phyloP scores from a whole-genome alignment of 257 asterid genomes.

The Solanum okadae region DNA sequence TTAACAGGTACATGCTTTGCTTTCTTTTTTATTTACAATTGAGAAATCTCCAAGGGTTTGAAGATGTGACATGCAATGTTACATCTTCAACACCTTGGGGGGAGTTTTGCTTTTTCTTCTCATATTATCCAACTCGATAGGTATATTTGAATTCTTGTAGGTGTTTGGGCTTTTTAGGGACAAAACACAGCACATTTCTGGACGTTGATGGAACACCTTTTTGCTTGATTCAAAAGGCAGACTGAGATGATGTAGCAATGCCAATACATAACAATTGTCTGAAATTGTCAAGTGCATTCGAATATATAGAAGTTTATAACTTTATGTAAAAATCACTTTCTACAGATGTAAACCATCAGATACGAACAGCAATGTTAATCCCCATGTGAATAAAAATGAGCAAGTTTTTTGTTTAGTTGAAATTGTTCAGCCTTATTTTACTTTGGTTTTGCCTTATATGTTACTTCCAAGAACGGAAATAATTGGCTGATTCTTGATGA shows the following conservation, averaged over 20 bases:
- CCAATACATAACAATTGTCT: not conserved
- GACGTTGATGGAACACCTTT: not conserved
- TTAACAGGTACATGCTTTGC: constrained; percentile 9
- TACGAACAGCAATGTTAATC: not conserved
- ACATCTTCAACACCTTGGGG: not conserved
- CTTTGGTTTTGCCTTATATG: not conserved
- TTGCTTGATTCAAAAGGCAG: not conserved
- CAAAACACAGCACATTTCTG: not conserved
- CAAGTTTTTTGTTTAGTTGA: not conserved
- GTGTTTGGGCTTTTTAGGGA: constrained; percentile 12
- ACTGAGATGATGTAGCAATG: not conserved
- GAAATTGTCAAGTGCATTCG: not conserved
- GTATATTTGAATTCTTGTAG: constrained; percentile 5
- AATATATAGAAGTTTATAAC: not conserved
- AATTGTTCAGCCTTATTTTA: not conserved
- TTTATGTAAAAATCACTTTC: not conserved
- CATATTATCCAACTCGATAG: not conserved
- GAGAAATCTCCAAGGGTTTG: not conserved
- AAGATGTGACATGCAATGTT: not conserved
- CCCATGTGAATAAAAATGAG: not conserved
- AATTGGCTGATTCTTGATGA: not conserved
- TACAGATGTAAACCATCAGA: not conserved
- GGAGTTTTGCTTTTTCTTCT: not conserved
- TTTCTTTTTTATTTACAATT: not conserved
- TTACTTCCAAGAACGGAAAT: not conserved